These are phyloP conservation scores for Cyclanthera cordifolia DNA, from an alignment of 306 rosid species.

Conservation along the genomic window DNA sequence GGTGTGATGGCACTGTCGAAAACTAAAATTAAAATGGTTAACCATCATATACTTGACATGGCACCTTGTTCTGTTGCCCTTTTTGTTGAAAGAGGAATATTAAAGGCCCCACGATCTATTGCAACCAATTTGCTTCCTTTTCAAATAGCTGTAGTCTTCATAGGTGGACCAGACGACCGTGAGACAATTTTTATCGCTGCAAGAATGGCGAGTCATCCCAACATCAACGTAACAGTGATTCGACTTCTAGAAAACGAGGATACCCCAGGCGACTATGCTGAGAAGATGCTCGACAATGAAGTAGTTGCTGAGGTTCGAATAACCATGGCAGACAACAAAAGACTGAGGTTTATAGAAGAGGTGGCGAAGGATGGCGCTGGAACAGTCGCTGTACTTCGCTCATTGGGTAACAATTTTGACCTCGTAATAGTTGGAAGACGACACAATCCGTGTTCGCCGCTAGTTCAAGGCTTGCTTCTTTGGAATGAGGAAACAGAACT, in stretches of 20 bases:
- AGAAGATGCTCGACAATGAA: constrained; percentile 16
- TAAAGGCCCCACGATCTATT: not conserved
- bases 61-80: constrained; percentile 31
- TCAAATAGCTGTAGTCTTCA: constrained; percentile 23
- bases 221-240: constrained; percentile 17
- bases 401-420: constrained; percentile 5
- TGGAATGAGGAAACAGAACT: constrained; percentile 15
- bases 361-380: too few relatives aligned
- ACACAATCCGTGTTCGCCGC: too few relatives aligned
- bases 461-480: constrained; percentile 14
- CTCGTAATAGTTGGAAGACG: not conserved
- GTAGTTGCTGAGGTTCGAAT: constrained; percentile 9
- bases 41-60: constrained; percentile 14
- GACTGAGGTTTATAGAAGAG: too few relatives aligned
- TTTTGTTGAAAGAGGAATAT: constrained; percentile 21
- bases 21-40: constrained; percentile 7
- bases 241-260: constrained; percentile 12
- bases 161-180: constrained; percentile 31
- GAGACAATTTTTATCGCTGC: constrained; percentile 26
- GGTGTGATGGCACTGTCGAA: constrained; percentile 1
- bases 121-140: constrained; percentile 1
- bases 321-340: too few relatives aligned
- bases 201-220: constrained; percentile 25
- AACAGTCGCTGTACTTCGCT: constrained; percentile 6
- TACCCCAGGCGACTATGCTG: not conserved